These are phyloP conservation scores for Opeltia flavorubescens DNA, from an alignment of 495 filamentous ascomycete species.

Conservation along the genomic window DNA sequence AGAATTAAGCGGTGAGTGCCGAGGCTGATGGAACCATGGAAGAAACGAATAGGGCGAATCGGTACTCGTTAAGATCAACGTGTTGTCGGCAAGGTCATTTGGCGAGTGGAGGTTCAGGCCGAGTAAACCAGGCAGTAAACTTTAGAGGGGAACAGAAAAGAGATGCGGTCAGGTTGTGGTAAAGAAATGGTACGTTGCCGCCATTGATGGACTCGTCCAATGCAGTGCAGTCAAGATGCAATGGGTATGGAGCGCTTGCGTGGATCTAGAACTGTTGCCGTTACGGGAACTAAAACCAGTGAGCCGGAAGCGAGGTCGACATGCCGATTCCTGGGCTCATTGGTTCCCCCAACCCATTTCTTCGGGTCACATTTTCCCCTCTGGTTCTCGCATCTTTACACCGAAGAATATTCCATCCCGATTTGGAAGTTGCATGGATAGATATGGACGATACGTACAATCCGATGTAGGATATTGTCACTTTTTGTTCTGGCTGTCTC, in stretches of 20 bases:
- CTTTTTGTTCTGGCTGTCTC: too few species aligned
- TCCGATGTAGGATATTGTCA: too few species aligned
- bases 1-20: background rate
- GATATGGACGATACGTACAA: too few species aligned
- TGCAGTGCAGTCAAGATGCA: background rate
- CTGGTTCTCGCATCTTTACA: too few species aligned
- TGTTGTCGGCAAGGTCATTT: background rate
- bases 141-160: background rate
- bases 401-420: too few species aligned
- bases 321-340: background rate
- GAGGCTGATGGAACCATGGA: background rate
- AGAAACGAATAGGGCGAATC: background rate
- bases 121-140: background rate
- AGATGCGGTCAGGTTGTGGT: background rate
- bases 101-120: background rate
- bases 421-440: too few species aligned
- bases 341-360: too few species aligned
- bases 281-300: background rate
- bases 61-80: background rate
- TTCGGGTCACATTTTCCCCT: too few species aligned
- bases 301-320: background rate
- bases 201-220: background rate
- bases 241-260: slow-evolving; percentile 1
- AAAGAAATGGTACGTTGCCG: background rate
- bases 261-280: background rate